Evolutionary conservation across 2,329 filamentous ascomycete genomes (phyloP), one percentile per base, ranked within the genome.

Genomic region (Penicillium sp.): DNA sequence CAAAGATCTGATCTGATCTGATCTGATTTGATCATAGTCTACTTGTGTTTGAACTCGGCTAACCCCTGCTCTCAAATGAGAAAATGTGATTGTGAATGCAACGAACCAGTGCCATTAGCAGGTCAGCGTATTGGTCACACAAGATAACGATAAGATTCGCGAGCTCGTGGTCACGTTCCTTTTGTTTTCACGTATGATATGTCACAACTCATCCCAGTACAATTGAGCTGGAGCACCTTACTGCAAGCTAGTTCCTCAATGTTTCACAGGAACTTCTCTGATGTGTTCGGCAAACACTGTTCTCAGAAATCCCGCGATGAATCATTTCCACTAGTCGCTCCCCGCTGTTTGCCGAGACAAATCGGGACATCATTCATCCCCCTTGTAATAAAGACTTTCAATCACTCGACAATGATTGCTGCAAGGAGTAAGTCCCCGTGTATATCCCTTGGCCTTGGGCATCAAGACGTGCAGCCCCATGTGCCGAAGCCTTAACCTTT

Each of bases 271-370:
- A 25, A 9, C 41, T 15, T 26, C 23, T 25, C 3, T 26, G 9
- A n/a, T 43, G 11, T 33, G 6, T 37, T 37, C 37, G 37, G 37
- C 18, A 22, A 40, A 18, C 11, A 18, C 37, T 20, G 37, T 3
- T 40, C 37, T 22, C 37, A 40, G 8, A 22, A 40, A 40, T 40
- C n/a, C 37, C 37, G 37, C 35, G 20, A 40, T 40, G 37, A 18
- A 18, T 27, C 42, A 44, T 18, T 44, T 44, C 9, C 15, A 44
- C 42, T 44, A 43, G 23, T 18, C 23, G 12, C 41, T 26, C 44
- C n/a, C 44, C 44, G 26, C 44, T 46, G 26, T 46, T 46, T 46
- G 44, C 44, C 44, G 44, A 46, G 44, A 46, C 26, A 29, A 44
- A 27, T 18, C 11, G n/a, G 15, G n/a, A 44, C 27, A 29, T 4